A percentile compares a stretch with the other conserved stretches of the same genome.
phyloP scores from a whole-genome alignment of 768 basidiomycete species.

The Pleurotus citrinopileatus region DNA sequence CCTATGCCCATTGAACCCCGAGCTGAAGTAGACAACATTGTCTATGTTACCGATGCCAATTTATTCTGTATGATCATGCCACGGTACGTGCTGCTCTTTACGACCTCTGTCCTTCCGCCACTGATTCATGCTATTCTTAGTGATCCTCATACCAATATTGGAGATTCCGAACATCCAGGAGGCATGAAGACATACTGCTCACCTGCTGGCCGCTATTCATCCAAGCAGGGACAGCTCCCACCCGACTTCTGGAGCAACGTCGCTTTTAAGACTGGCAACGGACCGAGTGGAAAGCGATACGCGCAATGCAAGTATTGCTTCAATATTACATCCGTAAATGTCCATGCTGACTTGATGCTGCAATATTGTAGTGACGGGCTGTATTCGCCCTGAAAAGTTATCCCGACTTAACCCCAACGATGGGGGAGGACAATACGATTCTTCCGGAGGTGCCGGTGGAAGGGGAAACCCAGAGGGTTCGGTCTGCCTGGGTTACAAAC shows the following conservation, averaged over 20 bases:
- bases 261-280: slow-evolving; percentile 39
- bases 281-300: slow-evolving; percentile 36
- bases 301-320: slow-evolving; percentile 43
- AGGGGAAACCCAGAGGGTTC: slow-evolving; percentile 50
- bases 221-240: slow-evolving; percentile 43
- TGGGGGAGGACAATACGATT: slow-evolving; percentile 57
- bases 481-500: slow-evolving; percentile 55
- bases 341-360: not conserved
- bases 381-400: slow-evolving; percentile 43
- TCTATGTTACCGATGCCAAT: slow-evolving; percentile 41
- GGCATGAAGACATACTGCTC: slow-evolving; percentile 57
- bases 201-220: slow-evolving; percentile 33
- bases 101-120: not conserved
- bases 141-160: slow-evolving; percentile 48
- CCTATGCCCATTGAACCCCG: not conserved
- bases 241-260: slow-evolving; percentile 50
- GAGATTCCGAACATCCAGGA: slow-evolving; percentile 53
- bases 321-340: not conserved
- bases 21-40: slow-evolving; percentile 41
- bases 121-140: slow-evolving; percentile 22
- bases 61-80: slow-evolving; percentile 51
- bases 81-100: slow-evolving; percentile 22
- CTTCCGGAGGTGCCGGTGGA: slow-evolving; percentile 50
- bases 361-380: slow-evolving; percentile 46
- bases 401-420: slow-evolving; percentile 45